A percentile compares a stretch with the other conserved stretches of the same genome.
These are phyloP conservation scores for Calonectria hawksworthii DNA, from an alignment of 2,329 filamentous ascomycete genomes.

Conservation along the genomic window DNA sequence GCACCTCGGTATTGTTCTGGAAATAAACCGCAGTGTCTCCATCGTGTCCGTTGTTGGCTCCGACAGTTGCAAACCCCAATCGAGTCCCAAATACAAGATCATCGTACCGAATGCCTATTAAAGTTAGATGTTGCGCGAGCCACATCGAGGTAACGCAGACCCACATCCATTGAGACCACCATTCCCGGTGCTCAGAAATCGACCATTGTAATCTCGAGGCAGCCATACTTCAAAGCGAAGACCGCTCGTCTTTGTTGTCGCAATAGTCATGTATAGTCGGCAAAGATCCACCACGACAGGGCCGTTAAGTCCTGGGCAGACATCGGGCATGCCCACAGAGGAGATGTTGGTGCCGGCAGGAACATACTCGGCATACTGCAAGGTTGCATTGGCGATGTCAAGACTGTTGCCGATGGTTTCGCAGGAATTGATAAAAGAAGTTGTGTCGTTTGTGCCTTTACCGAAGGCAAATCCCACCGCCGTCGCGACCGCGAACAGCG, in stretches of 20 bases:
- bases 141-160: background rate
- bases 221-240: background rate
- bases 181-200: background rate
- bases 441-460: background rate
- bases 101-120: background rate
- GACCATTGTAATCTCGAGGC: background rate
- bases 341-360: background rate
- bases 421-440: background rate
- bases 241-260: background rate
- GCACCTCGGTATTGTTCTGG: background rate
- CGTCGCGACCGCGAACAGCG: background rate
- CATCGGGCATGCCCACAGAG: background rate
- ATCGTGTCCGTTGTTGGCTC: background rate
- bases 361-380: background rate
- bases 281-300: background rate
- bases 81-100: background rate
- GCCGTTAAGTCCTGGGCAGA: background rate
- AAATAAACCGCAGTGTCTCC: background rate
- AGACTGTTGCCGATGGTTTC: background rate
- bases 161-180: background rate
- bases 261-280: background rate
- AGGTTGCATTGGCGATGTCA: background rate
- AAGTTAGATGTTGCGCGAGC: background rate
- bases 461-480: background rate
- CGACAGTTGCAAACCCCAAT: background rate